These are phyloP conservation scores for Mucor mucedo DNA, from an alignment of 371 early-diverging fungal species.

Conservation along the genomic window DNA sequence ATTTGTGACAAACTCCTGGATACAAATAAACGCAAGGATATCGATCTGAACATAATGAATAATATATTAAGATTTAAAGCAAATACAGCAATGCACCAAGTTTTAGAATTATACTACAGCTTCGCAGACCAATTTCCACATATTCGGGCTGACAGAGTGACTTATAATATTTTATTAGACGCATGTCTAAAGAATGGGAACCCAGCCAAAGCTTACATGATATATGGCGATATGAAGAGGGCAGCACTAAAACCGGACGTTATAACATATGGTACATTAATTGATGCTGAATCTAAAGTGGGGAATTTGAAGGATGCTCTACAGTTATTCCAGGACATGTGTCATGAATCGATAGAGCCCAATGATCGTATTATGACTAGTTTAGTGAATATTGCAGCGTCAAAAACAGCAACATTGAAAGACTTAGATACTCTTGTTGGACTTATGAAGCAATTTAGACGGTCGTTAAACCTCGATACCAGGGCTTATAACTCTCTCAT, in stretches of 20 bases:
- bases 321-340: slow-evolving; percentile 47
- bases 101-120: slow-evolving; percentile 30
- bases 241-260: slow-evolving; percentile 46
- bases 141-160: slow-evolving; percentile 33
- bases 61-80: slow-evolving; percentile 36
- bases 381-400: slow-evolving; percentile 34
- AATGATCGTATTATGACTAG: slow-evolving; percentile 41
- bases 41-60: slow-evolving; percentile 38
- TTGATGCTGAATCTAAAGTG: slow-evolving; percentile 44
- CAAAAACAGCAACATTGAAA: neutral
- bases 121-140: slow-evolving; percentile 25
- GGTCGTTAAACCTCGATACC: slow-evolving; percentile 10
- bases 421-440: slow-evolving; percentile 9
- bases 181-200: slow-evolving; percentile 39
- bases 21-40: neutral
- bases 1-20: slow-evolving; percentile 19
- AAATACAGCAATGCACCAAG: slow-evolving; percentile 15
- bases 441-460: neutral
- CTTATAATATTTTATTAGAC: slow-evolving; percentile 52
- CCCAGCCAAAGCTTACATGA: slow-evolving; percentile 36
- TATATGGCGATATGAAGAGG: slow-evolving; percentile 44
- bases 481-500: slow-evolving; percentile 32
- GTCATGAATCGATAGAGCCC: slow-evolving; percentile 28
- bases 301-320: slow-evolving; percentile 43
- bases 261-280: slow-evolving; percentile 59